Conservation (phyloP, 805 yeast genomes). For the Metschnikowia matae region DNA sequence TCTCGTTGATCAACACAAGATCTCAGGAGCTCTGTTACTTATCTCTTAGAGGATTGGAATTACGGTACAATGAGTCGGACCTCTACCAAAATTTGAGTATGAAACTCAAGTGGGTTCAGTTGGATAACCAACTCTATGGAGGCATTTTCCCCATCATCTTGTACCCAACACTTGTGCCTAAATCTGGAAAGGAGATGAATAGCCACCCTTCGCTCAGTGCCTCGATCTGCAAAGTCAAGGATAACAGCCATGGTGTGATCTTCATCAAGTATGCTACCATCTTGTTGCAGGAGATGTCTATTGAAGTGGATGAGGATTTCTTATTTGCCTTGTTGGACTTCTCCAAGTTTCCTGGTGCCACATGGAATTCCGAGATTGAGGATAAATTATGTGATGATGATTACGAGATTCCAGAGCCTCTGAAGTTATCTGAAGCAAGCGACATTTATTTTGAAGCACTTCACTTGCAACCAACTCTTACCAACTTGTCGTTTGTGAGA, state of each 20-base stretch:
- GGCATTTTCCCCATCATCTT: constrained; percentile 82
- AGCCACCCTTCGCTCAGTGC: constrained; percentile 90
- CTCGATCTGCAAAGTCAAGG: constrained; percentile 78
- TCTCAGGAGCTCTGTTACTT: constrained; percentile 77
- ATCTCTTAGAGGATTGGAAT: constrained; percentile 76
- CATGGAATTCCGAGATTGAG: constrained; percentile 51
- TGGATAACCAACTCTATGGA: constrained; percentile 88
- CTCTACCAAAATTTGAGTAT: constrained; percentile 73
- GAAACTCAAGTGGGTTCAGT: constrained; percentile 90
- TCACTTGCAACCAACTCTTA: constrained; percentile 86
- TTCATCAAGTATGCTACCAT: constrained; percentile 90
- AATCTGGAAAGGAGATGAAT: constrained; percentile 75
- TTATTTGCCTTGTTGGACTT: constrained; percentile 77
- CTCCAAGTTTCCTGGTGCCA: constrained; percentile 73
- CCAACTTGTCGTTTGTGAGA: constrained; percentile 86
- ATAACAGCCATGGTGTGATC: constrained; percentile 83
- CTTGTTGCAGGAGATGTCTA: constrained; percentile 82
- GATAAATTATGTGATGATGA: constrained; percentile 59
- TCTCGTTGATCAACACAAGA: constrained; percentile 72
- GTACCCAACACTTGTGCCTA: constrained; percentile 88
- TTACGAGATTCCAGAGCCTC: constrained; percentile 69
- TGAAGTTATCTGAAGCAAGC: constrained; percentile 47
- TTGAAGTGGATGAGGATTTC: constrained; percentile 93
- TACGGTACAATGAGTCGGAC: constrained; percentile 79
- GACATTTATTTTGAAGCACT: constrained; percentile 91